These are phyloP conservation scores for Neurospora cerealis DNA, from an alignment of 495 filamentous ascomycete species.

Conservation along the genomic window DNA sequence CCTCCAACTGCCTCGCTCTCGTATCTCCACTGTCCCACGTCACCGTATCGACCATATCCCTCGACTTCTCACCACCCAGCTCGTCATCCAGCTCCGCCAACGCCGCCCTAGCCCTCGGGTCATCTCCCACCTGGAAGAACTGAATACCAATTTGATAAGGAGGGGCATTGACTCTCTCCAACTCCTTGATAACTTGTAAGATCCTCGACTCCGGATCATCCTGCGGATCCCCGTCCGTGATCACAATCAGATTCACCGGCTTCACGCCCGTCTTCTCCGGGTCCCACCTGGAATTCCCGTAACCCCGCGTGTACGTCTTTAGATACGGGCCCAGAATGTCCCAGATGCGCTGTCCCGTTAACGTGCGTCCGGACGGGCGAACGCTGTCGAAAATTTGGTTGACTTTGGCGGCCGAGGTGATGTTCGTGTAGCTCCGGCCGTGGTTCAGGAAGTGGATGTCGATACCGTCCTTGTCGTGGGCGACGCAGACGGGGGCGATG, in stretches of 20 bases:
- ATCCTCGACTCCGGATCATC: constrained; percentile 67
- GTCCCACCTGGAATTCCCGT: constrained; percentile 28
- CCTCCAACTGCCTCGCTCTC: constrained; percentile 26
- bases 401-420: constrained; percentile 44
- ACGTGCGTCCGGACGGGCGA: constrained; percentile 56
- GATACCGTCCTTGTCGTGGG: constrained; percentile 79
- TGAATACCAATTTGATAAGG: constrained; percentile 89
- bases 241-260: constrained; percentile 86
- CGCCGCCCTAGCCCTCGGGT: constrained; percentile 51
- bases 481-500: constrained; percentile 79
- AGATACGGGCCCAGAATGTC: constrained; percentile 66
- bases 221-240: constrained; percentile 81
- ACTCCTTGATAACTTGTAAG: constrained; percentile 50
- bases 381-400: constrained; percentile 58
- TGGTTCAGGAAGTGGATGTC: constrained; percentile 88
- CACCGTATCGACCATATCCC: constrained; percentile 94
- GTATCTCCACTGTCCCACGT: constrained; percentile 47
- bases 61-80: constrained; percentile 46
- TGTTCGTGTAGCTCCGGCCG: constrained; percentile 43
- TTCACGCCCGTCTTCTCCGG: constrained; percentile 40
- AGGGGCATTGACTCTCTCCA: constrained; percentile 64
- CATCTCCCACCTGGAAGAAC: constrained; percentile 91
- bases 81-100: constrained; percentile 73
- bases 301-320: constrained; percentile 8
- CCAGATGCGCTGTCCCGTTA: constrained; percentile 63